Conservation (phyloP, 345 rosid species). For the Cardamine chenopodiifolia region DNA sequence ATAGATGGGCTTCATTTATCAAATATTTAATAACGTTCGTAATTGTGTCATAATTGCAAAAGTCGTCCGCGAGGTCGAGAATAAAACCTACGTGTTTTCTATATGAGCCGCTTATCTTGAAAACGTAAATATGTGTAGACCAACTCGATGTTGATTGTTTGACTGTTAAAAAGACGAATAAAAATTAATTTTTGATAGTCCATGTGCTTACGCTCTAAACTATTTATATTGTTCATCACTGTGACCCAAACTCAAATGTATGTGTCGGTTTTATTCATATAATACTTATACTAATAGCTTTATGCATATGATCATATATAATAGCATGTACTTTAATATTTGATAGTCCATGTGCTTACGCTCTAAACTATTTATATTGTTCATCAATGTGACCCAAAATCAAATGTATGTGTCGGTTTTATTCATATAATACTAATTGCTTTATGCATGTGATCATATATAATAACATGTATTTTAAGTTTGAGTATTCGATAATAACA, state of each 20-base stretch:
- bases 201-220: neutral
- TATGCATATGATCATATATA: too few relatives aligned
- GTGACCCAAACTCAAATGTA: neutral
- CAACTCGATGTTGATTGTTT: conserved; percentile 20
- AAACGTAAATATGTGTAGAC: neutral
- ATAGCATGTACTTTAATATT: neutral
- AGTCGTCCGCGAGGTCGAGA: neutral
- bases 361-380: neutral
- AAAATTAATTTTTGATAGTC: neutral
- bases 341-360: neutral
- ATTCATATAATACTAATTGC: neutral
- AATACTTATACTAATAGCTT: neutral
- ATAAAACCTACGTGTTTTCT: too few relatives aligned
- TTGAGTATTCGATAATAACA: neutral
- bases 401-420: neutral
- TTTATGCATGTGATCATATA: too few relatives aligned
- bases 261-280: neutral
- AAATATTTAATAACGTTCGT: neutral
- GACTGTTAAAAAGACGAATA: neutral
- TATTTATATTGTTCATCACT: neutral
- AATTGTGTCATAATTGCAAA: neutral
- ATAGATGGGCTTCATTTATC: neutral
- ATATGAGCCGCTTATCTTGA: neutral
- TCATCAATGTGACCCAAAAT: neutral
- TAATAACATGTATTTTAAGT: too few relatives aligned